These are phyloP conservation scores for Rhizodiscina lignyota DNA, from an alignment of 495 filamentous ascomycete genomes.

Conservation along the genomic window DNA sequence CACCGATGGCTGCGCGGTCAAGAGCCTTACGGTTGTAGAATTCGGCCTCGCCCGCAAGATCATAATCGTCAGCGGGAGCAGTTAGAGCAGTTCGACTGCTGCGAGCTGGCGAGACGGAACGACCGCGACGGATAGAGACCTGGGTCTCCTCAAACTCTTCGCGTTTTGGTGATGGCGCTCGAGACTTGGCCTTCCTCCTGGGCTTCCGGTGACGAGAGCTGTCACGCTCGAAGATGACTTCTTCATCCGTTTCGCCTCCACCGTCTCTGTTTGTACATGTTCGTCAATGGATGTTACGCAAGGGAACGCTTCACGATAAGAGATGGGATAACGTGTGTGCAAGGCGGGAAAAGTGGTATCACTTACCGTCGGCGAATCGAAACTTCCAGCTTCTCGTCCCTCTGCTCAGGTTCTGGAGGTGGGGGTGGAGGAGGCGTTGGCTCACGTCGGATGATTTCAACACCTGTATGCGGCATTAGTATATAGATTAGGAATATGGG, in stretches of 20 bases:
- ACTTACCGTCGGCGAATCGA: conserved; percentile 31
- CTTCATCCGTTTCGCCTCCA: conserved; percentile 31
- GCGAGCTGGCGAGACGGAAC: conserved; percentile 1
- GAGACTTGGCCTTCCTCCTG: neutral
- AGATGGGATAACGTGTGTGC: too few species aligned
- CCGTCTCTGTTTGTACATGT: conserved; percentile 13
- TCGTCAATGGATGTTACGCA: too few species aligned
- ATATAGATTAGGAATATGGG: neutral
- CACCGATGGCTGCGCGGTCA: conserved; percentile 43
- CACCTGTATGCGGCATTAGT: conserved; percentile 10
- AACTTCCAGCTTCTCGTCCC: conserved; percentile 26
- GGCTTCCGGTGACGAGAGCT: conserved; percentile 4
- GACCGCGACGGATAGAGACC: neutral
- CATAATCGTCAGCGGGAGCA: conserved; percentile 1
- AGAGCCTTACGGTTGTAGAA: conserved; percentile 45
- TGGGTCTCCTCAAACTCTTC: neutral
- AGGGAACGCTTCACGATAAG: too few species aligned
- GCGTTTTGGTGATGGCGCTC: neutral
- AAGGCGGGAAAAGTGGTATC: too few species aligned
- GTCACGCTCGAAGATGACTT: conserved; percentile 42
- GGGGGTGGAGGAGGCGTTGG: conserved; percentile 23
- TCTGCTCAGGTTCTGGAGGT: conserved; percentile 11
- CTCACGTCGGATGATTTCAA: conserved; percentile 18
- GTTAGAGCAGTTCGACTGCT: conserved; percentile 12
- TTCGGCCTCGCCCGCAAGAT: conserved; percentile 41